Conservation (phyloP, 2,329 filamentous ascomycete genomes). For the Falciphora oryzae region DNA sequence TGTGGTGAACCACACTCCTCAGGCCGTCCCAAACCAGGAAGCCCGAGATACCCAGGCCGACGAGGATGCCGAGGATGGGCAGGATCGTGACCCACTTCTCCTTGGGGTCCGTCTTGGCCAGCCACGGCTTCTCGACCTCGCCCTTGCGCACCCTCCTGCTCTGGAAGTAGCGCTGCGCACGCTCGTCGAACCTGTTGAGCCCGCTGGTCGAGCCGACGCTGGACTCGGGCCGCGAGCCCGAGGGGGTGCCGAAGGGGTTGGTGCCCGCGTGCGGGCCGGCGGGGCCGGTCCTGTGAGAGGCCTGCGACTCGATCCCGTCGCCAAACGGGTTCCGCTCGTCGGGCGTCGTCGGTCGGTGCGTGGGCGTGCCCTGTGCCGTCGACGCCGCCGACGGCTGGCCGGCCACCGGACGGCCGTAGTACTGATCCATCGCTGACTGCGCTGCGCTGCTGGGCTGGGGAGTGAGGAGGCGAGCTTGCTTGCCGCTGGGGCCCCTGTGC, state of each 20-base stretch:
- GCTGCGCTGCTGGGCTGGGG: not conserved
- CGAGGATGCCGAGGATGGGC: conserved; percentile 62
- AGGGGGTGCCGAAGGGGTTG: conserved; percentile 43
- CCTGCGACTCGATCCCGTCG: conserved; percentile 31
- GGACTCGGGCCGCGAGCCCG: conserved; percentile 39
- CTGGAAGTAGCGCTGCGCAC: conserved; percentile 58
- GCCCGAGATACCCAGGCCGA: conserved; percentile 63
- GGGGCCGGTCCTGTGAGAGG: conserved; percentile 25
- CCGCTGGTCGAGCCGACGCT: conserved; percentile 41
- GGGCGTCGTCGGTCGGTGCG: conserved; percentile 27
- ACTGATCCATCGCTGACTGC: conserved; percentile 16
- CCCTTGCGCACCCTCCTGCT: conserved; percentile 68
- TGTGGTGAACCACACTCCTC: conserved; percentile 64
- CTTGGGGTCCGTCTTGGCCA: conserved; percentile 64
- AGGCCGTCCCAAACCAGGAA: conserved; percentile 74
- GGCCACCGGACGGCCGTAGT: conserved; percentile 20
- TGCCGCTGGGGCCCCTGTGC: not conserved
- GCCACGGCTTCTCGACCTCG: conserved; percentile 71
- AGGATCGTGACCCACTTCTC: conserved; percentile 86
- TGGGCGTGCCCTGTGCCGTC: conserved; percentile 32
- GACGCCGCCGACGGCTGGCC: conserved; percentile 30
- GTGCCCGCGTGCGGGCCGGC: not conserved
- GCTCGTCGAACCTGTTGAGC: conserved; percentile 30
- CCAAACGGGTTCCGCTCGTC: conserved; percentile 37
- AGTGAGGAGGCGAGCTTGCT: not conserved